phyloP scores from a whole-genome alignment of 225 moss, liverwort and hornwort species.

The Rhytidiadelphus loreus region DNA sequence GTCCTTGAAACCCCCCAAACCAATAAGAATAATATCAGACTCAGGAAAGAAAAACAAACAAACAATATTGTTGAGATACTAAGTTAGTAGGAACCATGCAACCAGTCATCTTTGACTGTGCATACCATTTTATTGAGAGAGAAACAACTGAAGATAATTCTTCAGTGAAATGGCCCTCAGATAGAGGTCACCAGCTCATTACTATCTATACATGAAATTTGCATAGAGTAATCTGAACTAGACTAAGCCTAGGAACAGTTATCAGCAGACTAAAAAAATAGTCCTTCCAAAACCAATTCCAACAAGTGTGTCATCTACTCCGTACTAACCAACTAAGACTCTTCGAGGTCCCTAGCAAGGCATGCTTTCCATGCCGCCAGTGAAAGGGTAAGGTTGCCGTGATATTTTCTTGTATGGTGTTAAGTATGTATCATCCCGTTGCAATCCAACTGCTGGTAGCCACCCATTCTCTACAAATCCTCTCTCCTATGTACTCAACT shows the following conservation, averaged over 20 bases:
- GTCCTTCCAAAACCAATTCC: neutral
- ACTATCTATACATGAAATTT: slow-evolving; percentile 19
- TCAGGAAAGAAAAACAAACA: neutral
- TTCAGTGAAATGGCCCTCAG: neutral
- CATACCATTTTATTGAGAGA: slow-evolving; percentile 17
- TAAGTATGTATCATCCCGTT: slow-evolving; percentile 2
- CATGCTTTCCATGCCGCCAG: slow-evolving; percentile 15
- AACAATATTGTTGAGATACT: neutral
- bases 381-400: slow-evolving; percentile 22
- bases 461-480: slow-evolving; percentile 29
- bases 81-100: neutral
- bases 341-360: slow-evolving; percentile 16
- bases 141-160: neutral
- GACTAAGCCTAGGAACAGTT: neutral
- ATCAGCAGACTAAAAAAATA: neutral
- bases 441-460: slow-evolving; percentile 7
- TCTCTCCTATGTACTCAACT: slow-evolving; percentile 7
- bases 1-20: neutral
- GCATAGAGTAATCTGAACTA: neutral
- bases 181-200: slow-evolving; percentile 8
- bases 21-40: neutral
- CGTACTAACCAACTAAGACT: slow-evolving; percentile 5
- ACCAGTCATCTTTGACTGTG: slow-evolving; percentile 13
- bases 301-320: neutral
- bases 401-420: neutral